phyloP scores from a whole-genome alignment of 2,329 filamentous ascomycete genomes.

The Calonectria pseudoreteaudii region DNA sequence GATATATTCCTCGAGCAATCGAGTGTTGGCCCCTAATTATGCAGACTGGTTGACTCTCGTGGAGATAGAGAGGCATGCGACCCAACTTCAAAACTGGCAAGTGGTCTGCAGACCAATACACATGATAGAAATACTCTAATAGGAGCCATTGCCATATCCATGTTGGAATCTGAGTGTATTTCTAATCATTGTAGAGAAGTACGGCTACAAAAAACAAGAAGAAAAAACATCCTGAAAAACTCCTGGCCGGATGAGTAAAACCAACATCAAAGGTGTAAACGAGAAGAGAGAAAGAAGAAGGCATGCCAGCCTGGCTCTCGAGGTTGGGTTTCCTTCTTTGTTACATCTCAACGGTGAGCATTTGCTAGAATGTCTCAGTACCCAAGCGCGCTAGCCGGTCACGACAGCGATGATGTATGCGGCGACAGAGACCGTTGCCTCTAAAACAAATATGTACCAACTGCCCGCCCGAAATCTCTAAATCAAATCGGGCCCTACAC shows the following conservation, averaged over 20 bases:
- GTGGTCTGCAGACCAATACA: background rate
- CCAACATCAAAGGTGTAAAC: background rate
- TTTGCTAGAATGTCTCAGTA: background rate
- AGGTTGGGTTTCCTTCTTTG: background rate
- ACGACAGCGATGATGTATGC: slow-evolving; percentile 2
- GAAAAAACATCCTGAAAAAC: background rate
- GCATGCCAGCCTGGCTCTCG: background rate
- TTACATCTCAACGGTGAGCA: background rate
- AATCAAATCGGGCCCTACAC: background rate
- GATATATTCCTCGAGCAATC: background rate
- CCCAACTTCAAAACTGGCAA: background rate
- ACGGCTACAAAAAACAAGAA: background rate
- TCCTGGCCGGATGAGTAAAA: background rate
- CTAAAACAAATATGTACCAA: slow-evolving; percentile 5
- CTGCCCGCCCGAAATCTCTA: slow-evolving; percentile 1
- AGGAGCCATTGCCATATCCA: background rate
- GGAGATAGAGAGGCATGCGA: background rate
- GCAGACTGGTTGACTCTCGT: background rate
- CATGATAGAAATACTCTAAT: background rate
- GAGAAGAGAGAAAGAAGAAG: background rate
- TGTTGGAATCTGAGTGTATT: background rate
- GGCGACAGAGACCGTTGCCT: background rate
- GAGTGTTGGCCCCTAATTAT: background rate
- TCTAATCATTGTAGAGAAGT: background rate
- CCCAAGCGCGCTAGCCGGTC: slow-evolving; percentile 7